phyloP scores from a whole-genome alignment of 139 green algal genomes.

The Coelastrella sp. region DNA sequence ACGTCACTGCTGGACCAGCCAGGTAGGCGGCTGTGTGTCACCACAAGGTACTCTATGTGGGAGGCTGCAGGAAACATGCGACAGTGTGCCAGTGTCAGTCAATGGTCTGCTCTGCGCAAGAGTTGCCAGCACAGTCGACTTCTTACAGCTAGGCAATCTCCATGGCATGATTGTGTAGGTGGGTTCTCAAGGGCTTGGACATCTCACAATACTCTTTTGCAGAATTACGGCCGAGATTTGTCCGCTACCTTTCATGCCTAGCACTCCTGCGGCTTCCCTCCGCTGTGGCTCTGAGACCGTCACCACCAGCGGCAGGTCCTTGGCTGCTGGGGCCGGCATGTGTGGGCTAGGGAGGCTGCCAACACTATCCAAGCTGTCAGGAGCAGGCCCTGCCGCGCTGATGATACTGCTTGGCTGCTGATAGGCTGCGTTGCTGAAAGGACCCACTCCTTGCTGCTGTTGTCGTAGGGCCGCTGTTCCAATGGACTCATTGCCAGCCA shows the following conservation, averaged over 20 bases:
- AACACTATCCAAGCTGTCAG: background rate
- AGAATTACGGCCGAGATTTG: background rate
- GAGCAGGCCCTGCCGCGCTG: background rate
- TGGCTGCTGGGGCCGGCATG: background rate
- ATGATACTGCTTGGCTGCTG: slow-evolving; percentile 38
- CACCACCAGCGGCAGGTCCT: slow-evolving; percentile 56
- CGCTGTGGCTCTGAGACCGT: slow-evolving; percentile 80
- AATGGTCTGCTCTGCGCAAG: too few species aligned
- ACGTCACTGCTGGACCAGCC: slow-evolving; percentile 10
- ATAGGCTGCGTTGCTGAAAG: background rate
- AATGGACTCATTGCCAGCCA: too few species aligned
- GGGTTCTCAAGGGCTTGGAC: too few species aligned
- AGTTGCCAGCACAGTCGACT: too few species aligned
- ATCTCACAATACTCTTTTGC: background rate
- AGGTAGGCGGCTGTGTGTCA: slow-evolving; percentile 50
- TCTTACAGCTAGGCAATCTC: too few species aligned
- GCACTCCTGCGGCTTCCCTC: slow-evolving; percentile 60
- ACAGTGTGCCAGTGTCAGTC: background rate
- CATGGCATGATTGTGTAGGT: too few species aligned
- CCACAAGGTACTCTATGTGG: slow-evolving; percentile 78
- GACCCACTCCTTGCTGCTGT: background rate
- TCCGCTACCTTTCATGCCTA: slow-evolving; percentile 73
- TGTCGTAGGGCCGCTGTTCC: background rate
- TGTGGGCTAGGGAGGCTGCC: slow-evolving; percentile 13
- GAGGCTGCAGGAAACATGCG: slow-evolving; percentile 33